These are phyloP conservation scores for Starmerella kuoi DNA, from an alignment of 805 yeast species.

Conservation along the genomic window DNA sequence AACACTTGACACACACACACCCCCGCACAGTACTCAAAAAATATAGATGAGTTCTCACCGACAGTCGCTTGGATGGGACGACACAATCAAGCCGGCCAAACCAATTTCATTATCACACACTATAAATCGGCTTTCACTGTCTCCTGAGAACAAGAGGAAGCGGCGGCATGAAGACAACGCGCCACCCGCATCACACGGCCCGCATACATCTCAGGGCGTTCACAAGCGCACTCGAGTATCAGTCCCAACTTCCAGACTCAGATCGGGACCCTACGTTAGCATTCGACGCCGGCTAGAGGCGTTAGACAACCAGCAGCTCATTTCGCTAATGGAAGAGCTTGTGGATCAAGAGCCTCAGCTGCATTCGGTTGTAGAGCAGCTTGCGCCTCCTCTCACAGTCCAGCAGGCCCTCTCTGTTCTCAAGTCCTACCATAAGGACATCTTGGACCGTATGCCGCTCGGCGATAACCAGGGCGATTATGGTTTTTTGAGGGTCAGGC, in stretches of 20 bases:
- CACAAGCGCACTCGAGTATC: conserved; percentile 13
- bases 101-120: conserved; percentile 6
- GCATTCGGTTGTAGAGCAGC: conserved; percentile 35
- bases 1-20: no score
- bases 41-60: not conserved
- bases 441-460: conserved; percentile 43
- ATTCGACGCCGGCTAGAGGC: conserved; percentile 55
- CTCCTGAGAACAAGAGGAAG: conserved; percentile 23
- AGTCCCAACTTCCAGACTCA: conserved; percentile 1
- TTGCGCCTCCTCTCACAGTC: conserved; percentile 50
- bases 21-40: no score
- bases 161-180: conserved; percentile 19
- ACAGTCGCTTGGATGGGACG: conserved; percentile 23
- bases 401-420: conserved; percentile 42
- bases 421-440: conserved; percentile 33
- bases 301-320: conserved; percentile 46
- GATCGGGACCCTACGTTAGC: conserved; percentile 36
- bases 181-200: no score
- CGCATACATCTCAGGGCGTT: conserved; percentile 2
- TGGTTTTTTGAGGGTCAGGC: conserved; percentile 60
- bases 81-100: conserved; percentile 20
- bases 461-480: conserved; percentile 42
- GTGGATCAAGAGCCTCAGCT: conserved; percentile 54
- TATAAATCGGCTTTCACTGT: conserved; percentile 10
- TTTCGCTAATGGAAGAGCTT: conserved; percentile 40